Base-by-base conservation (phyloP, 208 protist genomes). In the Trypanosoma boissoni region DNA sequence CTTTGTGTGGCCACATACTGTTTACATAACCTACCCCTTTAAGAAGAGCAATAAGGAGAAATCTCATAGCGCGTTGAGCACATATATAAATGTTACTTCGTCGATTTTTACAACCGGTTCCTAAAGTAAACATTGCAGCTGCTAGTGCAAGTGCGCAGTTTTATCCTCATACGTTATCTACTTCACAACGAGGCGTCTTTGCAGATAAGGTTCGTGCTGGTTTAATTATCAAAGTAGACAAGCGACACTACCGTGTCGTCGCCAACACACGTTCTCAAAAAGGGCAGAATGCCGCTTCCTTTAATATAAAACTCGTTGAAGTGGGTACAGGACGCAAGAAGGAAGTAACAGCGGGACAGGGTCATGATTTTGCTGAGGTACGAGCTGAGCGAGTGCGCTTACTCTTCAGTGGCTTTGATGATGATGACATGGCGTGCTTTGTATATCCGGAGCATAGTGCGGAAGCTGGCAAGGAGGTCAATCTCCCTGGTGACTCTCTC, bases 381-480 rank as follows among this genome's bases (percentile, higher is more conserved):
- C 83, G 82, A 5, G 73, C 83, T 14, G 78, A 90, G 63, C 82
- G 88, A 3, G 75, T 95, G 27, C 80, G 83, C 7, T 67, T 95
- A 20, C 74, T 92, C 3, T 95, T 95, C 53, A 92, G 83, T 70
- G 88, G 88, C 54, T 95, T 95, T 65, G 88, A 95, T 61, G 88
- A 95, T 58, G 76, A 95, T 50, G 88, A 95, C 72, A 58, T 76
- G 20, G 88, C 85, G 7, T 95, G 88, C 48, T 95, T 95, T 65
- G 85, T 95, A 2, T 95, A 90, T 56, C 88, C 88, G 1, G 68
- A 85, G 72, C 85, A 95, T 75, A 78, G 64, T 59, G 56, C 56
- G 10, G 83, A 95, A 27, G 83, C 80, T 1, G 85, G 85, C 18
- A 80, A 83, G 58, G 88, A 95, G 57, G 68, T 95, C 10, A 89